These are phyloP conservation scores for Diaporthe destruens DNA, from an alignment of 2,329 filamentous ascomycete species.

Conservation along the genomic window DNA sequence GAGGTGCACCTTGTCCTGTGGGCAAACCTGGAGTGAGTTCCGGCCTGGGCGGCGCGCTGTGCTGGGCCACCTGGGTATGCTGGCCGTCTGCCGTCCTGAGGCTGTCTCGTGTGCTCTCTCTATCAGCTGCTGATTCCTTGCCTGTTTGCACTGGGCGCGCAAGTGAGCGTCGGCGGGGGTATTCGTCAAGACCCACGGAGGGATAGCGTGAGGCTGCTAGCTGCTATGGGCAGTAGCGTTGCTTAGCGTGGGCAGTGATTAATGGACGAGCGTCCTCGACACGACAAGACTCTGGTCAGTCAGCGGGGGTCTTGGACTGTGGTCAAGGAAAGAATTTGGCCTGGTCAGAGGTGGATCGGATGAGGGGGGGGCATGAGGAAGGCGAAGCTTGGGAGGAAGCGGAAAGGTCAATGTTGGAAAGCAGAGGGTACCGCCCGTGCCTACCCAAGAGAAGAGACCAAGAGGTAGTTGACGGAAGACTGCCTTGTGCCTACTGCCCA, in stretches of 20 bases:
- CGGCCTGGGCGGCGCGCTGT: slow-evolving; percentile 4
- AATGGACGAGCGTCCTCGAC: slow-evolving; percentile 10
- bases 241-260: slow-evolving; percentile 22
- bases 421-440: slow-evolving; percentile 21
- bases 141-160: slow-evolving; percentile 7
- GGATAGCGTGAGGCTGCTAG: neutral
- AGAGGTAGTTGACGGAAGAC: slow-evolving; percentile 20
- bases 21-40: slow-evolving; percentile 10
- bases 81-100: neutral
- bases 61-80: neutral
- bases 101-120: neutral
- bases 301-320: neutral
- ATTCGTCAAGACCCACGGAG: neutral
- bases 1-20: slow-evolving; percentile 14
- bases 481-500: slow-evolving; percentile 1
- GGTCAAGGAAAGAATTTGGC: slow-evolving; percentile 22
- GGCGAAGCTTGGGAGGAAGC: slow-evolving; percentile 34
- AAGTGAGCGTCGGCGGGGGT: neutral
- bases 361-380: slow-evolving; percentile 23
- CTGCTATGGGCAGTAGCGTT: slow-evolving; percentile 14
- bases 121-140: neutral
- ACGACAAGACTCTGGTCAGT: slow-evolving; percentile 22
- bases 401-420: slow-evolving; percentile 38
- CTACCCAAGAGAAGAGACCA: slow-evolving; percentile 4
- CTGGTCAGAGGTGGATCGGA: slow-evolving; percentile 25